Percentiles rank a stretch among this genome's conserved stretches.
Conservation (phyloP, 257 asterid genomes). For the Voacanga thouarsii region DNA sequence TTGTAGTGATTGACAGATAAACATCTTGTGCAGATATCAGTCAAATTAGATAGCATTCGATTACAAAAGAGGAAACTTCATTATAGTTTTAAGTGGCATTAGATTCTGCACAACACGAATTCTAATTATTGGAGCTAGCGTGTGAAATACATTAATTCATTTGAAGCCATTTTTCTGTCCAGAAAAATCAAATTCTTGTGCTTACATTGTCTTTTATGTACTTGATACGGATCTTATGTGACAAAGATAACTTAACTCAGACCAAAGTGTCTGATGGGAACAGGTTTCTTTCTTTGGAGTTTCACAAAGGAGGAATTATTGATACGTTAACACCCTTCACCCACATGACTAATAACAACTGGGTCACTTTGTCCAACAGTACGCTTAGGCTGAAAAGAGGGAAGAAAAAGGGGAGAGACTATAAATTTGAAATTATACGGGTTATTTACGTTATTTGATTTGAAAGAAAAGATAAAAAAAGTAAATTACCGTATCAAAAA, state of each 20-base stretch:
- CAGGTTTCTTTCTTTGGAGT: neutral
- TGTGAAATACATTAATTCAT: neutral
- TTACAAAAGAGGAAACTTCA: neutral
- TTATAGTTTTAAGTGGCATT: neutral
- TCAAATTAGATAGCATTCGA: neutral
- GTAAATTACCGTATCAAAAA: too few species aligned
- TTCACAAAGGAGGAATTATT: neutral
- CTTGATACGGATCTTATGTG: neutral
- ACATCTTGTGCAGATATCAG: conserved; percentile 11
- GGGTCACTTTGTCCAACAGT: too few species aligned
- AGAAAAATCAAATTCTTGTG: neutral
- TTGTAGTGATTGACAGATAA: conserved; percentile 19
- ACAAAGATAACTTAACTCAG: too few species aligned
- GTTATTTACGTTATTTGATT: too few species aligned
- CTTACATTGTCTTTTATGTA: neutral
- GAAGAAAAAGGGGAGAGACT: too few species aligned
- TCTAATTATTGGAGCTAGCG: neutral
- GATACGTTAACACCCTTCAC: neutral
- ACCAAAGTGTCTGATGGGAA: neutral
- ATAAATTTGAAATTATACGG: too few species aligned
- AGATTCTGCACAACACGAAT: neutral
- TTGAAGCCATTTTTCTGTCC: neutral
- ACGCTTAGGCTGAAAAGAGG: too few species aligned
- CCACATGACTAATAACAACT: neutral
- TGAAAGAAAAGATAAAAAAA: too few species aligned